Conservation (phyloP, 306 rosid genomes). For the Acacia confusa region DNA sequence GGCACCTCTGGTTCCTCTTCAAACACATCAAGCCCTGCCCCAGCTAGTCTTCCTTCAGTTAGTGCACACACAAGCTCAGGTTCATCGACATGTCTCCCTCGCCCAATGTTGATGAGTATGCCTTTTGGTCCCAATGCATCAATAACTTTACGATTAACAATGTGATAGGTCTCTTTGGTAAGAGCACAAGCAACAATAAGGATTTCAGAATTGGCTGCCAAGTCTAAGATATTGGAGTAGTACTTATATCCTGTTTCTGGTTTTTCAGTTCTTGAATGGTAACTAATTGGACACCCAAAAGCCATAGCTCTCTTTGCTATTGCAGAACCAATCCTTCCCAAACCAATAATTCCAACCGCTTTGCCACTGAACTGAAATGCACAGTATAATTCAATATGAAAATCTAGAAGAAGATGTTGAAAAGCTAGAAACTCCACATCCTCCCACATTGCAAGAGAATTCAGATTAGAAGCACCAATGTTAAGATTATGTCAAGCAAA, state of each 20-base stretch:
- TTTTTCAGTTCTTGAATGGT: constrained; percentile 57
- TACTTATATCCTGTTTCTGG: constrained; percentile 49
- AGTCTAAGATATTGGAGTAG: constrained; percentile 47
- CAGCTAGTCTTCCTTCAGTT: constrained; percentile 55
- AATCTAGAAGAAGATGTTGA: neutral
- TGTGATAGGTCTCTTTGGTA: constrained; percentile 57
- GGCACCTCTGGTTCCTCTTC: constrained; percentile 69
- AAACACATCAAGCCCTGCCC: constrained; percentile 80
- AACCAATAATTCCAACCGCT: constrained; percentile 67
- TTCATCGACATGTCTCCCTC: constrained; percentile 55
- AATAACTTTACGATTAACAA: constrained; percentile 57
- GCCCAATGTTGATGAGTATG: constrained; percentile 61
- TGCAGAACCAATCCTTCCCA: constrained; percentile 79
- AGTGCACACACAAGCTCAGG: constrained; percentile 62
- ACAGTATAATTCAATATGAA: neutral
- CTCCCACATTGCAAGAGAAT: neutral
- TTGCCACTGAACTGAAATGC: constrained; percentile 67
- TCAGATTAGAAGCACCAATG: neutral
- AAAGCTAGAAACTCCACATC: neutral
- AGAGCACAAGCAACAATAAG: constrained; percentile 60
- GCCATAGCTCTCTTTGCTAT: constrained; percentile 66
- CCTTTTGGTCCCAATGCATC: constrained; percentile 70
- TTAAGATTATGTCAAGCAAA: neutral
- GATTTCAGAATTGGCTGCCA: constrained; percentile 53
- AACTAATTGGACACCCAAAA: constrained; percentile 58